These are phyloP conservation scores for Gaertneriomyces semiglobifer DNA, from an alignment of 192 early-diverging fungal genomes.

Conservation along the genomic window DNA sequence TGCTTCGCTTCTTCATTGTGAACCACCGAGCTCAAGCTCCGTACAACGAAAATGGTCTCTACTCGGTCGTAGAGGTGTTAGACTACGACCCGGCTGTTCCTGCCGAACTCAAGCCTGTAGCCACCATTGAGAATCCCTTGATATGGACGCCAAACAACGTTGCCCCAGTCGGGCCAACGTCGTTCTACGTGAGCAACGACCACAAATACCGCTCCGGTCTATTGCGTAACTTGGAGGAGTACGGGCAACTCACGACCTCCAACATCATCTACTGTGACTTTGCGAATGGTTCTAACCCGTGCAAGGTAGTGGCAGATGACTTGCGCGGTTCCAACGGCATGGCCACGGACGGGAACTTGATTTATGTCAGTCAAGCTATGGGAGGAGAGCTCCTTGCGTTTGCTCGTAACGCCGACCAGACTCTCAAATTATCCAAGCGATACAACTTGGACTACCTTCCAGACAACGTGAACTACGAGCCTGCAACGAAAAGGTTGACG, in stretches of 20 bases:
- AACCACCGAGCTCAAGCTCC: slow-evolving; percentile 20
- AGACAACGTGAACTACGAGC: slow-evolving; percentile 20
- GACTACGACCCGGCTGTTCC: slow-evolving; percentile 16
- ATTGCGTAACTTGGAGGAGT: slow-evolving; percentile 11
- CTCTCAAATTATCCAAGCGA: slow-evolving; percentile 8
- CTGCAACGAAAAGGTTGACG: slow-evolving; percentile 10
- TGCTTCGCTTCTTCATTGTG: slow-evolving; percentile 17
- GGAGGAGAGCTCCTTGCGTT: slow-evolving; percentile 17
- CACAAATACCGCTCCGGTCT: slow-evolving; percentile 7
- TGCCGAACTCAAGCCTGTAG: slow-evolving; percentile 9
- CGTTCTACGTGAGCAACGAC: slow-evolving; percentile 28
- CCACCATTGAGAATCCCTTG: slow-evolving; percentile 10
- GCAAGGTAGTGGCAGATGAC: slow-evolving; percentile 2
- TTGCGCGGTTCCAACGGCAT: slow-evolving; percentile 20
- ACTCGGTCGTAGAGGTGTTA: slow-evolving; percentile 22
- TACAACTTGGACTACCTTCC: slow-evolving; percentile 21
- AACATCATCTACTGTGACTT: slow-evolving; percentile 13
- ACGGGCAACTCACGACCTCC: not conserved
- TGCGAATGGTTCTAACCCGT: not conserved
- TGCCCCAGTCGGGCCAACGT: slow-evolving; percentile 3
- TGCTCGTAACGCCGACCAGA: slow-evolving; percentile 9
- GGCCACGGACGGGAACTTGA: slow-evolving; percentile 10
- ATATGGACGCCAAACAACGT: slow-evolving; percentile 24
- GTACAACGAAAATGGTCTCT: slow-evolving; percentile 8
- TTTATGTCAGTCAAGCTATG: slow-evolving; percentile 11